Evolutionary conservation across 2,329 filamentous ascomycete genomes (phyloP).

Genomic region (Waltergamsia citrina): DNA sequence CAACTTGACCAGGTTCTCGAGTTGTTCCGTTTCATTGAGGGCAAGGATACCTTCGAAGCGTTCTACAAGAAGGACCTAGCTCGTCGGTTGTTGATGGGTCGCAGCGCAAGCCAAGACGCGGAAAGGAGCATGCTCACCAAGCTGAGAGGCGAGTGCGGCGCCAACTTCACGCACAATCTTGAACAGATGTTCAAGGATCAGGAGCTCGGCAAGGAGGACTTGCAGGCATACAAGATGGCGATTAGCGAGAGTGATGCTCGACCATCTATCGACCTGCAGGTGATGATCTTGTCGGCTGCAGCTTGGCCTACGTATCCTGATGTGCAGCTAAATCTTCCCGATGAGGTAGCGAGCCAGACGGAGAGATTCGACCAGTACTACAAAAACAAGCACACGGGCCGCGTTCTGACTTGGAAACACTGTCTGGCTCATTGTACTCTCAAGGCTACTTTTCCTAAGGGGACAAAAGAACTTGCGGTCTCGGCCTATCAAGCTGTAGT

Average conservation of each 20-base stretch:
- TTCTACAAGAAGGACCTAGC: slow-evolving; percentile 99
- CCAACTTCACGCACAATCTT: slow-evolving; percentile 90
- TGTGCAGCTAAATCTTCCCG: slow-evolving; percentile 59
- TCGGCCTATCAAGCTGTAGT: slow-evolving; percentile 90
- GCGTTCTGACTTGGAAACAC: slow-evolving; percentile 86
- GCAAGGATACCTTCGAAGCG: slow-evolving; percentile 95
- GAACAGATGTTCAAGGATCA: slow-evolving; percentile 99
- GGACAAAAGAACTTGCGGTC: slow-evolving; percentile 79
- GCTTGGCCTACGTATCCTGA: slow-evolving; percentile 93
- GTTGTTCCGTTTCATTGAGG: slow-evolving; percentile 92
- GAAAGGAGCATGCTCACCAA: slow-evolving; percentile 93
- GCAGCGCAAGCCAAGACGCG: slow-evolving; percentile 88
- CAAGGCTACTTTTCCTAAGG: slow-evolving; percentile 69
- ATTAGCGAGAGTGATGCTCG: slow-evolving; percentile 39
- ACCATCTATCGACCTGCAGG: slow-evolving; percentile 55
- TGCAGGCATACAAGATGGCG: slow-evolving; percentile 74
- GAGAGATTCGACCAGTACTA: slow-evolving; percentile 80
- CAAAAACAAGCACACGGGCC: slow-evolving; percentile 78
- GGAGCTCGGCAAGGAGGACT: slow-evolving; percentile 85
- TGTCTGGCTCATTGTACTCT: slow-evolving; percentile 84
- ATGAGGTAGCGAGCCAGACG: slow-evolving; percentile 65
- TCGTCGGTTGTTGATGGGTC: slow-evolving; percentile 77
- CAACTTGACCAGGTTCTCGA: slow-evolving; percentile 91
- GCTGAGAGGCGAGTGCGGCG: slow-evolving; percentile 86
- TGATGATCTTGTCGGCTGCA: slow-evolving; percentile 82